Evolutionary conservation across 2,329 filamentous ascomycete genomes (phyloP).

Genomic region (Huntiella savannae): DNA sequence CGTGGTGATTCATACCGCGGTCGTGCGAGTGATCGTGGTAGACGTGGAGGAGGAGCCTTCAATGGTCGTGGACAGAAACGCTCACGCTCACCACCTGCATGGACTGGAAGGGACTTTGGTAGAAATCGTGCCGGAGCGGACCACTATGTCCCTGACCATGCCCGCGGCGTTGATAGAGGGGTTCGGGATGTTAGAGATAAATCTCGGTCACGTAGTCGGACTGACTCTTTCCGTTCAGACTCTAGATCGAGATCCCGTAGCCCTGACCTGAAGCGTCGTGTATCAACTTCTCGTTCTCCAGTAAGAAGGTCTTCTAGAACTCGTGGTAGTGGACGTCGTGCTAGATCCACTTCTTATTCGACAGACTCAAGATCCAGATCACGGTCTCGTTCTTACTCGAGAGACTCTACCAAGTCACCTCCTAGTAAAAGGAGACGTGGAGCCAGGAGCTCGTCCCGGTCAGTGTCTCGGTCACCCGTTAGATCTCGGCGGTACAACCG

Average conservation of each 20-base stretch:
- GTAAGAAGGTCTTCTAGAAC: neutral
- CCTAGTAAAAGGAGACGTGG: constrained; percentile 9
- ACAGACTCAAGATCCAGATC: constrained; percentile 14
- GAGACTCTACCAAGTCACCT: constrained; percentile 9
- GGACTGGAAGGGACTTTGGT: constrained; percentile 25
- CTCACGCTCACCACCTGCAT: constrained; percentile 28
- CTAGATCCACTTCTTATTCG: constrained; percentile 22
- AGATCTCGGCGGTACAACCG: constrained; percentile 1
- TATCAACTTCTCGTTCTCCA: constrained; percentile 20
- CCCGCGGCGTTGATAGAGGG: constrained; percentile 13
- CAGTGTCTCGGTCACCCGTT: neutral
- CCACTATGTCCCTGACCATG: constrained; percentile 29
- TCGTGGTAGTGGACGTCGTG: constrained; percentile 17
- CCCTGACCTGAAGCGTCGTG: constrained; percentile 28
- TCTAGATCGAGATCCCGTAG: constrained; percentile 31
- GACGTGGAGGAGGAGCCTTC: constrained; percentile 21
- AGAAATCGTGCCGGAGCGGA: constrained; percentile 22
- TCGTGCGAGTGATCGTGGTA: constrained; percentile 25
- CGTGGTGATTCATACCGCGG: constrained; percentile 32
- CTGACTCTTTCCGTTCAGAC: constrained; percentile 18
- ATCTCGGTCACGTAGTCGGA: constrained; percentile 14
- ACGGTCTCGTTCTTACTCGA: constrained; percentile 14
- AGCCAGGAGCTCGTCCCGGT: constrained; percentile 3
- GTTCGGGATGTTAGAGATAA: neutral
- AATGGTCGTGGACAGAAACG: constrained; percentile 24